phyloP scores from a whole-genome alignment of 73 alveolate genomes.

The Tetrahymena borealis region DNA sequence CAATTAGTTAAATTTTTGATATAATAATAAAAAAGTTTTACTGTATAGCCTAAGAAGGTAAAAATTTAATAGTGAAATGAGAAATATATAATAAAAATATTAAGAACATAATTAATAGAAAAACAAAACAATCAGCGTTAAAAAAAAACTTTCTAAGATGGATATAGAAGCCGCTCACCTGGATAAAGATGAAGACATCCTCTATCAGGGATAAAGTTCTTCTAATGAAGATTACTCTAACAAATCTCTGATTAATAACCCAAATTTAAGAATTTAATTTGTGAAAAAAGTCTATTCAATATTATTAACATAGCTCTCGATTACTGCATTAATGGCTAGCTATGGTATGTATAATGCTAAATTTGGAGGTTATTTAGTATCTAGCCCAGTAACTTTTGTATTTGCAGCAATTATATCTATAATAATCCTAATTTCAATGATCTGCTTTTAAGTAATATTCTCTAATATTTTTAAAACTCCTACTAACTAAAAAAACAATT shows the following conservation, averaged over 20 bases:
- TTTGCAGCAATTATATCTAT: not conserved
- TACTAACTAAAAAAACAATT: not conserved
- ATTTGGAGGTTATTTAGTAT: not conserved
- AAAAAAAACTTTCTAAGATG: no score
- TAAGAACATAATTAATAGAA: not conserved
- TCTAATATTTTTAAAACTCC: not conserved
- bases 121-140: not conserved
- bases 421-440: not conserved
- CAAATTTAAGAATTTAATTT: not conserved
- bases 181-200: not conserved
- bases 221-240: not conserved
- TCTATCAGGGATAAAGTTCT: not conserved
- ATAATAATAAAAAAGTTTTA: no score
- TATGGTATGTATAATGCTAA: not conserved
- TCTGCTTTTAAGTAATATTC: not conserved
- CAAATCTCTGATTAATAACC: not conserved
- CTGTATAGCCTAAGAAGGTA: no score
- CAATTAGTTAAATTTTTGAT: no score
- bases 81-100: no score
- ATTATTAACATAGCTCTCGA: not conserved
- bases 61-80: no score
- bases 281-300: constrained; percentile 28
- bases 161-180: not conserved
- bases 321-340: not conserved
- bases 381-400: not conserved